Conservation (phyloP, 257 asterid genomes). For the Cynanchum wilfordii region DNA sequence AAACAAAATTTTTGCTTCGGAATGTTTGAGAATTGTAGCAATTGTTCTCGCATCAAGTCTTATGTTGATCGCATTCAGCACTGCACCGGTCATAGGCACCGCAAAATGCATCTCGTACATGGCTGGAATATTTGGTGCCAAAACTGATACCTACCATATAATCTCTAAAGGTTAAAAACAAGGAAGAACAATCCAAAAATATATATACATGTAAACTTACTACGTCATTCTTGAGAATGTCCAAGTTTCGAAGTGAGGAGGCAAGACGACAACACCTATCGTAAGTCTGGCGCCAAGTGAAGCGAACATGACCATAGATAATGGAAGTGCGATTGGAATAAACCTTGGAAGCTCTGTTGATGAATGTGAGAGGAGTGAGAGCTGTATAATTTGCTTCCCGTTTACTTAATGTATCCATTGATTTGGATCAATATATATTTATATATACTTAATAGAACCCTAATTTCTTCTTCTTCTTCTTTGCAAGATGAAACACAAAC, state of each 20-base stretch:
- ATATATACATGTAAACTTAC: conserved; percentile 32
- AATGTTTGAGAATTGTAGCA: conserved; percentile 61
- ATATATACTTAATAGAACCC: too few relatives aligned
- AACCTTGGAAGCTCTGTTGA: conserved; percentile 55
- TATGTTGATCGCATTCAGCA: conserved; percentile 69
- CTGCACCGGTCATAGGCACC: conserved; percentile 97
- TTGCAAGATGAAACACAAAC: too few relatives aligned
- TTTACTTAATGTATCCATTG: conserved; percentile 53
- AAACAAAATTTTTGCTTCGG: conserved; percentile 64
- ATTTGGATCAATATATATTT: too few relatives aligned
- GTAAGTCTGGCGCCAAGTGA: conserved; percentile 73
- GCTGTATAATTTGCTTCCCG: conserved; percentile 68
- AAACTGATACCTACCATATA: conserved; percentile 53
- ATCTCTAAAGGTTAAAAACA: too few relatives aligned
- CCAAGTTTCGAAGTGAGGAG: conserved; percentile 51
- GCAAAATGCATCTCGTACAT: conserved; percentile 85
- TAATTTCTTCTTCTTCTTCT: too few relatives aligned
- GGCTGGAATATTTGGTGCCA: conserved; percentile 91
- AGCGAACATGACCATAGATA: conserved; percentile 39
- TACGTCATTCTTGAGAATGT: conserved; percentile 45
- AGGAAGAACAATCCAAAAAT: neutral
- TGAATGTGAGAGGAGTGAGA: conserved; percentile 66
- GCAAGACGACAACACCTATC: conserved; percentile 57
- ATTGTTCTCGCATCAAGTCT: conserved; percentile 59
- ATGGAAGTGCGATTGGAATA: conserved; percentile 56